Base-by-base conservation (phyloP, 768 basidiomycete genomes). In the Russula vinacea region DNA sequence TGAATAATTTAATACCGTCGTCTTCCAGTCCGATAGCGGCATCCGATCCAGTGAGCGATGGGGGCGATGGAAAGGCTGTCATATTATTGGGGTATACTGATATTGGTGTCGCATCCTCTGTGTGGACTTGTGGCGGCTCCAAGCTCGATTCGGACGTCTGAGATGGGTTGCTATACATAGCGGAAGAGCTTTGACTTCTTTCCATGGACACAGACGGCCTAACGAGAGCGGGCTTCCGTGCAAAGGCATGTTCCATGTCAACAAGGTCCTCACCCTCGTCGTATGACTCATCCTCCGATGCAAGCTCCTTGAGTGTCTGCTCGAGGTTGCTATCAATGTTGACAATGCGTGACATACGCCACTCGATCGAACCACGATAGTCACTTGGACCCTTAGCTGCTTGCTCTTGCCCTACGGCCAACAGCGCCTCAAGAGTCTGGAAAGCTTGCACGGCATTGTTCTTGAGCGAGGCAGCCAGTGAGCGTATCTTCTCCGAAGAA, bases 301-400 rank as follows among this genome's bases (percentile, higher is more conserved):
- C 75, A 24, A 76, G 76, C 70, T 76, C 66, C 17, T 53, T 58
- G 45, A 69, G 45, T 52, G 76, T 35, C 76, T 77, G 58, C 69
- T 66, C 56, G 39, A 83, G 77, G 60, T 79, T 80, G 62, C 76
- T 79, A 68, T 81, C 81, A 69, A 83, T 82, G 71, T 81, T 77
- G 69, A 88, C 88, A 51, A 87, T 73, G 17, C 87, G 84, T 17
- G 88, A 90, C 78, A 84, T 82, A 24, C 90, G 81, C 86, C 87
- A 87, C 62, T 89, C 87, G 60, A 90, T 90, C 1, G 89, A 88
- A 6, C 83, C 84, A 60, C 80, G 84, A 74, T 90, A 90, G 64
- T 89, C 87, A 58, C 82, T 85, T 72, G 84, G 83, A 22, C 85
- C 83, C 44, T 87, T 76, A 16, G 87, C 84, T 3, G 83, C 86